Base-by-base conservation (phyloP, 306 rosid species). In the Dalbergia cultrata region DNA sequence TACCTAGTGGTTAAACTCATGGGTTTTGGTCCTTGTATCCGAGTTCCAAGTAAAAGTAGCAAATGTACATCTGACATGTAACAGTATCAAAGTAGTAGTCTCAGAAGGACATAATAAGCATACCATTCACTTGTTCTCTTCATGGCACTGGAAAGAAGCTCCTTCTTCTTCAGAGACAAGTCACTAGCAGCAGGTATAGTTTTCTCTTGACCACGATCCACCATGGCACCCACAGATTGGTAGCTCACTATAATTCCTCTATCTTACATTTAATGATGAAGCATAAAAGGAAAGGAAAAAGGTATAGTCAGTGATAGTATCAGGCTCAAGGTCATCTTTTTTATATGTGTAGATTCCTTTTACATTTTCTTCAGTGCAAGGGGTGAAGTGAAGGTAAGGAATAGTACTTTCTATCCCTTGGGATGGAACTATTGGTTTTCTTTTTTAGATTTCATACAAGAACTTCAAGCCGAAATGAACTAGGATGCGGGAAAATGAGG, bases 61-160 rank as follows among this genome's bases (percentile, higher is more conserved):
- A 52, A 64, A 62, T 14, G 58, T 62, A 13, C 39, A 70, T 31
- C 58, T 75, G 35, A 70, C 34, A 54, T 34, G 17, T 63, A 74
- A 22, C 6, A 17, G 63, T 11, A 26, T 3, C 26, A 33, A 59
- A 60, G 19, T 76, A 31, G 54, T 47, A 70, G 54, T 56, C 72
- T 50, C 3, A 34, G 9, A 49, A 19, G 66, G 54, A 50, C 41
- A 16, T 5, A 43, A 65, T n/a, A 82, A 84, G 67, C 81, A 68
- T 86, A 95, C 99, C 99, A 93, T 69, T 95, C 97, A 88, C 98
- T 93, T 39, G 99, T 93, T 88, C 99, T 89, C 87, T 89, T 89
- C 90, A 90, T 80, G 82, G 97, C 96, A 77, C 93, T 72, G 66
- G 98, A 90, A 75, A 88, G 94, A 86, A 91, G 96, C 79, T 90